A percentile compares a stretch with the other conserved stretches of the same genome.
Evolutionary conservation across 2,329 filamentous ascomycete genomes (phyloP).

Genomic region (Chrysoporthe cubensis): DNA sequence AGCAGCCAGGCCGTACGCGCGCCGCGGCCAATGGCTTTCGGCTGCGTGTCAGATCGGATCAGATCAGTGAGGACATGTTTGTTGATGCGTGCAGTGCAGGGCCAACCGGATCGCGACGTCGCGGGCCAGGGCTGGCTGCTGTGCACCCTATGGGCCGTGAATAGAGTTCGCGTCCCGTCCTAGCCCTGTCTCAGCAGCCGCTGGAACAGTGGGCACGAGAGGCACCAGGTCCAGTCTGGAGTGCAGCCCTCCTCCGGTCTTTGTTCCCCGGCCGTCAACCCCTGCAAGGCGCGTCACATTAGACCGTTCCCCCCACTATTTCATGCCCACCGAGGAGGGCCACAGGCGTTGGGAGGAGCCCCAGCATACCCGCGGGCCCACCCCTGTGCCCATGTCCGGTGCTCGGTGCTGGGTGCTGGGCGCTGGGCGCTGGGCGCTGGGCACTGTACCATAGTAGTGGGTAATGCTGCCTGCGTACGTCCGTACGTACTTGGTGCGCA

Average conservation of each 20-base stretch:
- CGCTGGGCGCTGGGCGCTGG: too few relatives aligned
- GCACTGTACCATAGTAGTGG: too few relatives aligned
- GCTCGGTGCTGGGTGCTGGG: too few relatives aligned
- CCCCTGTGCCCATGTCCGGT: too few relatives aligned
- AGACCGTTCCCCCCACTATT: conserved; percentile 4
- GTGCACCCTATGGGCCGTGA: neutral
- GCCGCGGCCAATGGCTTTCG: neutral
- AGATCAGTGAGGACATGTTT: neutral
- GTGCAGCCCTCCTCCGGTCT: conserved; percentile 14
- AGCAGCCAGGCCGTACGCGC: neutral
- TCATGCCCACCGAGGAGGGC: neutral
- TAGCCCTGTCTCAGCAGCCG: conserved; percentile 26
- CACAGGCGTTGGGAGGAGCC: neutral
- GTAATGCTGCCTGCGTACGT: too few relatives aligned
- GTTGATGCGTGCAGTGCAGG: neutral
- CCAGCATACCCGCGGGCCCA: neutral
- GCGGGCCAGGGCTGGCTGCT: neutral
- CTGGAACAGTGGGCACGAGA: conserved; percentile 20
- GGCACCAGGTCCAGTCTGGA: conserved; percentile 14
- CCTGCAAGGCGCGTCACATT: conserved; percentile 23
- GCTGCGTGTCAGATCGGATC: neutral
- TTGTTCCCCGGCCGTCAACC: conserved; percentile 21
- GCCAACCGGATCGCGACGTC: neutral
- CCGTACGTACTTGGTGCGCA: too few relatives aligned
- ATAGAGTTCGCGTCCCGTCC: conserved; percentile 15